Conservation (phyloP, 2,329 filamentous ascomycete genomes). For the Colletotrichum sp. region DNA sequence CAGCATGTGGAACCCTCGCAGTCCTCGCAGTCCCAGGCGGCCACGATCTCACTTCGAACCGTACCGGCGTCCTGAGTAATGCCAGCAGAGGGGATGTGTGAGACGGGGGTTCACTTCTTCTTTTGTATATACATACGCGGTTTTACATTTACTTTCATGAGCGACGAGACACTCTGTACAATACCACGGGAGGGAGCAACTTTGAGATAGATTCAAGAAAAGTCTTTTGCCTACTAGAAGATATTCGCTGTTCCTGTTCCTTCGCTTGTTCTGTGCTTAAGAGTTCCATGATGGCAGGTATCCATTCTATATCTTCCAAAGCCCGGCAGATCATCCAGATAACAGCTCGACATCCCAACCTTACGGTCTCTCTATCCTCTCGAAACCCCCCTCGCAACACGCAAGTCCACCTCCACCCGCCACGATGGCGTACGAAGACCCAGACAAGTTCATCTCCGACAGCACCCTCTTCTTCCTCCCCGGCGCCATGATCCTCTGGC, state of each 20-base stretch:
- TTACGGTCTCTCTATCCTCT: neutral
- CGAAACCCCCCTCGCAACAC: neutral
- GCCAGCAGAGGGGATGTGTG: neutral
- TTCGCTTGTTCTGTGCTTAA: neutral
- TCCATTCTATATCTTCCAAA: neutral
- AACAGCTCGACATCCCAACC: neutral
- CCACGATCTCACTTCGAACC: slow-evolving; percentile 10
- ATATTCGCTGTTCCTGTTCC: neutral
- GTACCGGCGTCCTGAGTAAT: slow-evolving; percentile 9
- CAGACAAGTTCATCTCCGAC: slow-evolving; percentile 6
- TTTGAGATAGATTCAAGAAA: neutral
- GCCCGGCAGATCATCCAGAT: neutral
- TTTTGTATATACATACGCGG: neutral
- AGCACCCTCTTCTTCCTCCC: slow-evolving; percentile 4
- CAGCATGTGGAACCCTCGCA: slow-evolving; percentile 6
- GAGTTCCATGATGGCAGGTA: neutral
- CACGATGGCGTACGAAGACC: neutral
- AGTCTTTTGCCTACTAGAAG: neutral
- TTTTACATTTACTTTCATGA: neutral
- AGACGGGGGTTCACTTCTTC: neutral
- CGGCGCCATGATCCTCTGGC: neutral
- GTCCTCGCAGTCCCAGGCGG: neutral
- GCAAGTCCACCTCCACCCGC: neutral
- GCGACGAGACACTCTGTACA: slow-evolving; percentile 5
- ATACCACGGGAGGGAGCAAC: neutral